Base-by-base conservation (phyloP, 2,329 filamentous ascomycete species). In the Coniochaeta prunicola region DNA sequence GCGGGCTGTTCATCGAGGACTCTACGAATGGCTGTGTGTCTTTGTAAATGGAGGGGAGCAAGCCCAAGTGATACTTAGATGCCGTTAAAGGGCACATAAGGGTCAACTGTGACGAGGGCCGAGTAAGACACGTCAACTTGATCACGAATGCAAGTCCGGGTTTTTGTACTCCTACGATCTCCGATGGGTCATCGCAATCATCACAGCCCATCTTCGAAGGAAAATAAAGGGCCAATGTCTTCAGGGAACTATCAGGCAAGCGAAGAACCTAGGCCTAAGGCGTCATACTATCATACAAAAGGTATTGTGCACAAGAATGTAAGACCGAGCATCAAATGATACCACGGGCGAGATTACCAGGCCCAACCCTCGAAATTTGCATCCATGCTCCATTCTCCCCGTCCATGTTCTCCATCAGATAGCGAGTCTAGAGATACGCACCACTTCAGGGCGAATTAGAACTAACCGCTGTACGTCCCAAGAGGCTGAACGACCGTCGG, bases 1-100 rank as follows among this genome's bases (percentile, higher is more conserved):
- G 79, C 9, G 76, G 78, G 2, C 67, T 81, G 30, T 81, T 81
- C 63, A 67, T 81, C 56, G 79, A 81, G 66, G 75, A 80, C 60
- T 76, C 75, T 57, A 69, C 72, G 0, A 58, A 62, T 26, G 72
- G 70, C 2, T 79, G 76, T 56, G 59, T 79, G 13, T 80, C 76
- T 1, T 62, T 76, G 24, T 78, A 63, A 69, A 19, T 17, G 15
- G 9, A 38, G 36, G 36, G 36, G 40, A 24, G 19, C 21, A 45
- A 45, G 31, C 13, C 31, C 31, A 45, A 12, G 36, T 38, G 17
- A 38, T 9, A n/a, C 15, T 4, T 4, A n/a, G 4, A 38, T 38
- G 17, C 9, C 3, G 15, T n/a, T 38, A 38, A 17, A n/a, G 3
- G 10, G 36, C 15, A 38, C 36, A 38, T 5, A n/a, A 38, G 36